phyloP scores from a whole-genome alignment of 768 basidiomycete genomes.

The Coprinopsis cinerea region DNA sequence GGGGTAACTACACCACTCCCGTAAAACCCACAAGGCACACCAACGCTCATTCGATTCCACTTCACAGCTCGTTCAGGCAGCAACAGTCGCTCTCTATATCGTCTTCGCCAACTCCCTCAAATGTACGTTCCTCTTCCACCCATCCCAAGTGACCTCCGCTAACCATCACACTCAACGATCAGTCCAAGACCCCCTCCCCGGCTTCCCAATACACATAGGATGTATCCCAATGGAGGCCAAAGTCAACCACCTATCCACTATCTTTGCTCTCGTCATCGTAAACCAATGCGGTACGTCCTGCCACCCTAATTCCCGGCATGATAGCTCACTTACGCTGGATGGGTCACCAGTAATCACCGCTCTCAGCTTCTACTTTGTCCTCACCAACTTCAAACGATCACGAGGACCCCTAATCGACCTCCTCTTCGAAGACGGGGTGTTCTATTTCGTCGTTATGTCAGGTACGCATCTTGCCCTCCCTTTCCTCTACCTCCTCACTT shows the following conservation, averaged over 20 bases:
- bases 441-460: conserved; percentile 1
- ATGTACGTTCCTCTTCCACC: neutral
- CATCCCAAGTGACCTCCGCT: neutral
- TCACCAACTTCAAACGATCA: neutral
- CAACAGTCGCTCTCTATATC: neutral
- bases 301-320: neutral
- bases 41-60: neutral
- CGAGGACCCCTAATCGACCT: neutral
- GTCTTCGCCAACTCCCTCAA: neutral
- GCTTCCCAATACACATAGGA: too few relatives aligned
- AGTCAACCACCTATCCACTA: neutral
- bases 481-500: too few relatives aligned
- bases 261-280: neutral
- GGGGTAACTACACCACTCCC: neutral
- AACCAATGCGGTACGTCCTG: neutral
- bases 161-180: neutral
- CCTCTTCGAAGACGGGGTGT: neutral
- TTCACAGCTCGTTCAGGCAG: neutral
- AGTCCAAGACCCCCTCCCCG: neutral
- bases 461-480: neutral
- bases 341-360: neutral
- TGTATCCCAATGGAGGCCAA: neutral
- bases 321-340: neutral
- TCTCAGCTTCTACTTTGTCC: conserved; percentile 2
- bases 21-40: neutral